A percentile compares a stretch with the other conserved stretches of the same genome.
Evolutionary conservation across 2,329 filamentous ascomycete species (phyloP).

Genomic region (Neurospora crassa): DNA sequence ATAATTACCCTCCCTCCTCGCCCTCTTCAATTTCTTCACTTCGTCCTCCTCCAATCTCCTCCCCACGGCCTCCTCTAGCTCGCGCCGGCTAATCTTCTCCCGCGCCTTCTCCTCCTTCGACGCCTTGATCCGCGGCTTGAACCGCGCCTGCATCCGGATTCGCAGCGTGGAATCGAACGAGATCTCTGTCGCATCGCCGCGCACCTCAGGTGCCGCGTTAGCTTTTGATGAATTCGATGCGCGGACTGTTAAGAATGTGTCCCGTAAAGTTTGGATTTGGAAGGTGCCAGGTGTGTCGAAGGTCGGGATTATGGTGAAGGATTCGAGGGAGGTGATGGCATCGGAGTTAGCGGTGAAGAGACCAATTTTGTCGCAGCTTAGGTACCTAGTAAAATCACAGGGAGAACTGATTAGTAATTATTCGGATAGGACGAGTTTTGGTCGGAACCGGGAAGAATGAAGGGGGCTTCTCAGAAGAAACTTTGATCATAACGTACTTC

Average conservation of each 20-base stretch:
- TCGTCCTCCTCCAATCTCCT: conserved; percentile 74
- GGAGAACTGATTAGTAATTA: not conserved
- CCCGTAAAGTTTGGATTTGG: conserved; percentile 61
- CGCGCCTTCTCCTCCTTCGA: conserved; percentile 74
- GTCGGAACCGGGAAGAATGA: no score
- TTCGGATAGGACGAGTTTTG: no score
- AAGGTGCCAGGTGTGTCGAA: conserved; percentile 62
- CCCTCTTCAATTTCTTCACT: conserved; percentile 71
- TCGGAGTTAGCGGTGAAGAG: conserved; percentile 66
- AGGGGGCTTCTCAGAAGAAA: no score
- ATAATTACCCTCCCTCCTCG: conserved; percentile 78
- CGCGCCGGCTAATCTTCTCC: conserved; percentile 77
- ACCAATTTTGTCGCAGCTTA: conserved; percentile 78
- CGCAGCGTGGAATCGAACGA: conserved; percentile 63
- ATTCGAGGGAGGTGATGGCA: conserved; percentile 76
- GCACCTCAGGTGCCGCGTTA: conserved; percentile 50
- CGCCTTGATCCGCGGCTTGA: conserved; percentile 75
- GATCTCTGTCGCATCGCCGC: conserved; percentile 63
- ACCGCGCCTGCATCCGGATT: conserved; percentile 88
- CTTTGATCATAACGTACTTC: conserved; percentile 36
- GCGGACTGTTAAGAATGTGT: conserved; percentile 59
- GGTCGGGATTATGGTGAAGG: conserved; percentile 58
- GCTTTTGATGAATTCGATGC: conserved; percentile 41
- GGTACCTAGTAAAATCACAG: conserved; percentile 46
- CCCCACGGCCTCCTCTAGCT: conserved; percentile 75